These are phyloP conservation scores for Sanghuangporus baumii DNA, from an alignment of 1,284 basidiomycete genomes.

Conservation along the genomic window DNA sequence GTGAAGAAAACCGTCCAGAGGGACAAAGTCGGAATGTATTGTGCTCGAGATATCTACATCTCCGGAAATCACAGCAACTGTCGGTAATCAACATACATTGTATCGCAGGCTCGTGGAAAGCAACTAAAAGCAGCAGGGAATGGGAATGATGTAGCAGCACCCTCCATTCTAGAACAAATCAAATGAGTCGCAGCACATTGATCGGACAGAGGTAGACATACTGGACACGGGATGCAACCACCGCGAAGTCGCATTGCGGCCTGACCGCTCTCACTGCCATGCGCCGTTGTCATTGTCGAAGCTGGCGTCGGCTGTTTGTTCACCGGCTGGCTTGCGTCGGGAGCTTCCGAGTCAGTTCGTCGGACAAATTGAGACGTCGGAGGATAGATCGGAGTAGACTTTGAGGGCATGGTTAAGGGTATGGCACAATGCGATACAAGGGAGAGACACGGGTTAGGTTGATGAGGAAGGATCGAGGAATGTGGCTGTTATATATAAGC, in stretches of 20 bases:
- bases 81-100: no score
- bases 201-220: constrained; percentile 2
- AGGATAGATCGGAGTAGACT: neutral
- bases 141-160: constrained; percentile 20
- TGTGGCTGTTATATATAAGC: no score
- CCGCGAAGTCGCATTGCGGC: constrained; percentile 17
- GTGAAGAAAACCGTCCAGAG: no score
- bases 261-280: neutral
- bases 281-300: neutral
- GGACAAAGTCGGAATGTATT: neutral
- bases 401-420: neutral
- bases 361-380: neutral
- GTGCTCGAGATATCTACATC: no score
- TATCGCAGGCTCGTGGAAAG: neutral
- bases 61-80: no score
- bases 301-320: neutral
- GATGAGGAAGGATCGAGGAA: no score
- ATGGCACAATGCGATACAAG: neutral
- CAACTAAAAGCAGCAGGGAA: constrained; percentile 16
- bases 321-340: neutral
- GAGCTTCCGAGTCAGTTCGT: neutral
- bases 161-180: constrained; percentile 17
- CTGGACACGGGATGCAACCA: constrained; percentile 22
- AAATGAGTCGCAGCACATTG: neutral
- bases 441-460: no score